These are phyloP conservation scores for Aspergillus biplanus DNA, from an alignment of 495 filamentous ascomycete species.

Conservation along the genomic window DNA sequence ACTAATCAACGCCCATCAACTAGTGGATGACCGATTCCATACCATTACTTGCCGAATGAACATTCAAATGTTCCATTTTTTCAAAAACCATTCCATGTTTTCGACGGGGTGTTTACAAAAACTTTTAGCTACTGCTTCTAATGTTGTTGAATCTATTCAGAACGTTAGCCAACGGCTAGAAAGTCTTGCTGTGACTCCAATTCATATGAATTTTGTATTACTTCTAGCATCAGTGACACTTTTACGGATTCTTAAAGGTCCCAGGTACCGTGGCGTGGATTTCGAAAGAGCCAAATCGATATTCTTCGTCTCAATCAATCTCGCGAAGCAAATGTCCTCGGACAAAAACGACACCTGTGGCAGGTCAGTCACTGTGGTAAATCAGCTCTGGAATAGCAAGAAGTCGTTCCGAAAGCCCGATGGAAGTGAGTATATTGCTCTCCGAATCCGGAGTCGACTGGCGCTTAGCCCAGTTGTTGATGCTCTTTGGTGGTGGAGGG, in stretches of 20 bases:
- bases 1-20: too few species aligned
- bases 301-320: slow-evolving; percentile 43
- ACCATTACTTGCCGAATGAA: slow-evolving; percentile 37
- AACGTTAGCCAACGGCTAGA: slow-evolving; percentile 27
- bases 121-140: slow-evolving; percentile 40
- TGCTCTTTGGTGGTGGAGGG: slow-evolving; percentile 54
- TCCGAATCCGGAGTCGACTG: slow-evolving; percentile 49
- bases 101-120: slow-evolving; percentile 38
- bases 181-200: slow-evolving; percentile 32
- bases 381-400: slow-evolving; percentile 49
- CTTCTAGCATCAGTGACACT: slow-evolving; percentile 40
- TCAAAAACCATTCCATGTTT: slow-evolving; percentile 37
- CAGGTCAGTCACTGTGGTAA: slow-evolving; percentile 38
- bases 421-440: slow-evolving; percentile 39
- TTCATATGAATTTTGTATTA: slow-evolving; percentile 36
- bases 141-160: slow-evolving; percentile 38
- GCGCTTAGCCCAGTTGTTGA: slow-evolving; percentile 48
- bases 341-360: slow-evolving; percentile 40
- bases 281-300: slow-evolving; percentile 34
- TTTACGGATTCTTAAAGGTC: slow-evolving; percentile 46
- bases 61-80: slow-evolving; percentile 48
- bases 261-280: slow-evolving; percentile 34
- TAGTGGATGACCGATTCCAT: slow-evolving; percentile 41
- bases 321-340: slow-evolving; percentile 42
- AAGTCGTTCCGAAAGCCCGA: slow-evolving; percentile 49